Conservation (phyloP, 352 stramenopile genomes). For the Globisporangium emineosum region DNA sequence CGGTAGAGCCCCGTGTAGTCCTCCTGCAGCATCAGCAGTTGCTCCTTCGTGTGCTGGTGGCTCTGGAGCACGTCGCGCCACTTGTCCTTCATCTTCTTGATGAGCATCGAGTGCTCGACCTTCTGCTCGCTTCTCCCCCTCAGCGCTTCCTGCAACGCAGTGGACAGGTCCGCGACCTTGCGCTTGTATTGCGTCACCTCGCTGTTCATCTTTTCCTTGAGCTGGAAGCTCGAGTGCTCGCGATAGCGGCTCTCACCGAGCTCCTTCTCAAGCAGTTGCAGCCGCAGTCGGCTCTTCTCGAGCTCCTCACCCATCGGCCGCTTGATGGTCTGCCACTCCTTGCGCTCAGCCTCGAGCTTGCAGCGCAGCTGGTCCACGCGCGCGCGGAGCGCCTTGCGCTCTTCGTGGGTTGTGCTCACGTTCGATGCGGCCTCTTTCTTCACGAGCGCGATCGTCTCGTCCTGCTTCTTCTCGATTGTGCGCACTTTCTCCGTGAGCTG, state of each 20-base stretch:
- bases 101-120: conserved; percentile 37
- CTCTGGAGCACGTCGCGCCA: conserved; percentile 48
- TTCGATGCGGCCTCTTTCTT: conserved; percentile 48
- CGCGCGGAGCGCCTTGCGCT: conserved; percentile 65
- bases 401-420: conserved; percentile 59
- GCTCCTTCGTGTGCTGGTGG: conserved; percentile 47
- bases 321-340: conserved; percentile 59
- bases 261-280: conserved; percentile 68
- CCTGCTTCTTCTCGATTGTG: conserved; percentile 57
- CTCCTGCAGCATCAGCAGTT: conserved; percentile 65
- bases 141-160: conserved; percentile 49
- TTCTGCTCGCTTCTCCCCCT: conserved; percentile 45
- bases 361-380: conserved; percentile 63
- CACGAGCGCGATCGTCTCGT: conserved; percentile 54
- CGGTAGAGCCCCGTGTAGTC: conserved; percentile 68
- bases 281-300: conserved; percentile 40
- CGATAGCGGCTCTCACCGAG: conserved; percentile 56
- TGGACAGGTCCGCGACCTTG: conserved; percentile 51
- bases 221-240: conserved; percentile 57
- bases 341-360: conserved; percentile 64
- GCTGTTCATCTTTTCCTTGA: conserved; percentile 65
- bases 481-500: conserved; percentile 53
- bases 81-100: conserved; percentile 63
- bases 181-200: conserved; percentile 51
- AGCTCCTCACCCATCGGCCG: conserved; percentile 52